These are phyloP conservation scores for Phytophthora quininea DNA, from an alignment of 352 stramenopile species.

Conservation along the genomic window DNA sequence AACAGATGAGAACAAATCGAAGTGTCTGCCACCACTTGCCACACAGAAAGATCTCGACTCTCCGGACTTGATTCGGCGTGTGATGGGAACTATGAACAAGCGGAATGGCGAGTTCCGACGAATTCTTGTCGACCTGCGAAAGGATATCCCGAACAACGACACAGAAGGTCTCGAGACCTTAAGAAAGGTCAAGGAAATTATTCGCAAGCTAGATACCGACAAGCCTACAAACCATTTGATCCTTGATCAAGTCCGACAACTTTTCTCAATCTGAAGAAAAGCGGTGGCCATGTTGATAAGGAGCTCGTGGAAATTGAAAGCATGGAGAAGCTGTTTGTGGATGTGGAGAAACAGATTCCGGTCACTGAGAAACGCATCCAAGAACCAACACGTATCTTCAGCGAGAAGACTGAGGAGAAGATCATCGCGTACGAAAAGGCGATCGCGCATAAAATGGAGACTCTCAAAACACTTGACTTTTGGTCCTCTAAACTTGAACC, in stretches of 20 bases:
- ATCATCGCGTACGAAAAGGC: conserved; percentile 93
- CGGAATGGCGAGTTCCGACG: conserved; percentile 84
- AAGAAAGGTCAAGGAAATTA: conserved; percentile 86
- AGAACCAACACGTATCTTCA: conserved; percentile 85
- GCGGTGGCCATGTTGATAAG: conserved; percentile 82
- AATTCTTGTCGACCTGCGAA: conserved; percentile 78
- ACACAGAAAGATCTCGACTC: conserved; percentile 81
- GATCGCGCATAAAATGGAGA: conserved; percentile 84
- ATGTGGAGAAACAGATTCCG: conserved; percentile 84
- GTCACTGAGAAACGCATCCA: conserved; percentile 76
- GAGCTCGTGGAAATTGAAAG: conserved; percentile 82
- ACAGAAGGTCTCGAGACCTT: conserved; percentile 79
- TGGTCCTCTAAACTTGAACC: conserved; percentile 83
- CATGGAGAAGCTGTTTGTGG: conserved; percentile 83
- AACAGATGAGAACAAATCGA: conserved; percentile 75
- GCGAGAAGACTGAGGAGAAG: conserved; percentile 93
- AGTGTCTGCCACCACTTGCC: conserved; percentile 71
- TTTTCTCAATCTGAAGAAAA: conserved; percentile 87
- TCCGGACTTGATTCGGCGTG: conserved; percentile 63
- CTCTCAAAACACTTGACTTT: conserved; percentile 83
- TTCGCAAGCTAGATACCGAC: conserved; percentile 77
- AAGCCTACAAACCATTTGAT: conserved; percentile 72
- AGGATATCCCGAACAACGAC: conserved; percentile 85
- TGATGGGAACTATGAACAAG: conserved; percentile 88
- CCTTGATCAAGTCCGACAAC: conserved; percentile 77